phyloP scores from a whole-genome alignment of 805 yeast species.

The Scheffersomyces spartinae region DNA sequence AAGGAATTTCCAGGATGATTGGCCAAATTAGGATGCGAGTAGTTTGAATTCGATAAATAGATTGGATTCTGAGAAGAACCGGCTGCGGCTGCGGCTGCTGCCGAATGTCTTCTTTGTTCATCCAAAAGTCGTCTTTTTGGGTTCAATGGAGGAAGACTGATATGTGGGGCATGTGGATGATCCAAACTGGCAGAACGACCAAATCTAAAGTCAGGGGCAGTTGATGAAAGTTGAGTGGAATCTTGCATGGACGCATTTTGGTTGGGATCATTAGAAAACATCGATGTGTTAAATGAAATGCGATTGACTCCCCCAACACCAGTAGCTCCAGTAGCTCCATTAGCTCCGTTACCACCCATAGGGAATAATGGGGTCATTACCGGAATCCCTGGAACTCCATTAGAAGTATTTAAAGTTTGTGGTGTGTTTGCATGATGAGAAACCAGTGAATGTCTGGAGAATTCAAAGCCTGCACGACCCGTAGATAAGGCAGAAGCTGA shows the following conservation, averaged over 20 bases:
- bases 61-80: too few species aligned
- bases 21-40: slow-evolving; percentile 12
- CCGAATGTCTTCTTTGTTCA: slow-evolving; percentile 16
- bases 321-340: slow-evolving; percentile 5
- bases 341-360: not conserved
- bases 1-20: not conserved
- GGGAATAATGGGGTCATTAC: not conserved
- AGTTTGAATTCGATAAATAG: slow-evolving; percentile 5
- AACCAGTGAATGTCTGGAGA: not conserved
- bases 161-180: slow-evolving; percentile 2
- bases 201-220: not conserved
- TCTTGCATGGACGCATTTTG: too few species aligned
- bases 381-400: not conserved
- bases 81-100: too few species aligned
- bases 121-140: slow-evolving; percentile 18
- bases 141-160: slow-evolving; percentile 12
- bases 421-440: not conserved
- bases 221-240: not conserved
- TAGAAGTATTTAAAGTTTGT: not conserved
- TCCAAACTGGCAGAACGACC: slow-evolving; percentile 1
- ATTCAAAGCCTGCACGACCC: slow-evolving; percentile 2
- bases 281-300: slow-evolving; percentile 30
- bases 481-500: not conserved
- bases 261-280: slow-evolving; percentile 17
- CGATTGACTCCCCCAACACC: slow-evolving; percentile 14